Evolutionary conservation across 164 flowering plant genomes (phyloP), one percentile per base, ranked within the genome.

Genomic region (Paratinospora sagittata): DNA sequence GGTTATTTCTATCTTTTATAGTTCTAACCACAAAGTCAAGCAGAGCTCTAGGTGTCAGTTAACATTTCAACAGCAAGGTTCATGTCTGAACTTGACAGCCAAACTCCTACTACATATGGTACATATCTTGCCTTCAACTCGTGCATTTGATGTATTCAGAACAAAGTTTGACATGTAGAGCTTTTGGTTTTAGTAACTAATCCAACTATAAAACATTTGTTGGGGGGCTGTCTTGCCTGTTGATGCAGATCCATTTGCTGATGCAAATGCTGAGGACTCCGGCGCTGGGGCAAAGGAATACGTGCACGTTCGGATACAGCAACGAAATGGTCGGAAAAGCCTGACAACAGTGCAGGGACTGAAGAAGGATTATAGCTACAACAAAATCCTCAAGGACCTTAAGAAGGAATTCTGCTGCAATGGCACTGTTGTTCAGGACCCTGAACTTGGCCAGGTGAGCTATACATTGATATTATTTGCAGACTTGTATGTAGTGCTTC

Each of bases 281-380:
- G 80, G 80, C 19, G 83, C 82, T 47, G 85, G 87, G 58, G 47
- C 85, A 72, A 80, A 82, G 73, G 84, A 82, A 52, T 84, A 84
- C 55, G 82, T 80, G 61, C 85, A 84, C 52, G 69, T 82, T 1
- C 81, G 84, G 21, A 66, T 77, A 33, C 85, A 84, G 64, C 82
- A 84, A 63, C 47, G 85, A 1, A 82, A 82, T 68, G 84, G 86
- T 70, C 74, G 83, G 75, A 84, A 84, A 69, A 84, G 84, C 76
- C 75, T 81, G 76, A 84, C 84, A 8, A 84, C 84, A 23, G 80
- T 73, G 60, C 75, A 73, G 41, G 75, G 75, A 6, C 60, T 73
- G 75, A 73, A 66, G 70, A 73, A 73, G 70, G 81, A 84, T 60
- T 82, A 73, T 37, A 84, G 83, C 76, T 80, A 84, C 78, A 72